Percentiles rank a stretch among this genome's conserved stretches.
Conservation (phyloP, 805 yeast species). For the Yamadazyma olivae region DNA sequence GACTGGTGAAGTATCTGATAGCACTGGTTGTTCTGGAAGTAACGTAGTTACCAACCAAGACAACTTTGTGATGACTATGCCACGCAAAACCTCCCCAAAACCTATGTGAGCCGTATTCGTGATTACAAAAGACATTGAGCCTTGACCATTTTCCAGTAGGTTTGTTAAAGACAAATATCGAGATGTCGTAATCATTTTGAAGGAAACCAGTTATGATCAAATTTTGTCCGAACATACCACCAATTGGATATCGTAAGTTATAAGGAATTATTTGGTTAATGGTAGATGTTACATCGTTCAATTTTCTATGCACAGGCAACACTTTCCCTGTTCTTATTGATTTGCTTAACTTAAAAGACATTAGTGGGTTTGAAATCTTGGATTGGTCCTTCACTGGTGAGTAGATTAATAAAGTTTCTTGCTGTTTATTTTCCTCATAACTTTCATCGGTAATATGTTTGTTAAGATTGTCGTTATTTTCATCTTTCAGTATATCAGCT, state of each 20-base stretch:
- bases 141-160: slow-evolving; percentile 64
- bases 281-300: slow-evolving; percentile 2
- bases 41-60: slow-evolving; percentile 54
- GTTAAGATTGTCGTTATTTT: not conserved
- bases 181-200: slow-evolving; percentile 45
- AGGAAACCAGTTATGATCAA: slow-evolving; percentile 59
- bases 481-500: not conserved
- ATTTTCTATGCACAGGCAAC: slow-evolving; percentile 28
- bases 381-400: slow-evolving; percentile 22
- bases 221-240: slow-evolving; percentile 66
- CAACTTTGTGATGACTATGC: slow-evolving; percentile 73
- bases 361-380: slow-evolving; percentile 24
- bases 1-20: slow-evolving; percentile 44
- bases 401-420: slow-evolving; percentile 29
- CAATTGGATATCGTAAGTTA: slow-evolving; percentile 52
- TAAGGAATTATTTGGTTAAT: slow-evolving; percentile 36
- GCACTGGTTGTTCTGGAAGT: slow-evolving; percentile 45
- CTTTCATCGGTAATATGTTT: not conserved
- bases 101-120: slow-evolving; percentile 52
- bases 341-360: slow-evolving; percentile 34
- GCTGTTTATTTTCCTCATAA: not conserved
- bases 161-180: slow-evolving; percentile 48
- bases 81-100: slow-evolving; percentile 70
- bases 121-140: slow-evolving; percentile 51
- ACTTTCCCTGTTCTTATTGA: slow-evolving; percentile 27